phyloP scores from a whole-genome alignment of 1,284 basidiomycete genomes.

The Apiotrichum domesticum region DNA sequence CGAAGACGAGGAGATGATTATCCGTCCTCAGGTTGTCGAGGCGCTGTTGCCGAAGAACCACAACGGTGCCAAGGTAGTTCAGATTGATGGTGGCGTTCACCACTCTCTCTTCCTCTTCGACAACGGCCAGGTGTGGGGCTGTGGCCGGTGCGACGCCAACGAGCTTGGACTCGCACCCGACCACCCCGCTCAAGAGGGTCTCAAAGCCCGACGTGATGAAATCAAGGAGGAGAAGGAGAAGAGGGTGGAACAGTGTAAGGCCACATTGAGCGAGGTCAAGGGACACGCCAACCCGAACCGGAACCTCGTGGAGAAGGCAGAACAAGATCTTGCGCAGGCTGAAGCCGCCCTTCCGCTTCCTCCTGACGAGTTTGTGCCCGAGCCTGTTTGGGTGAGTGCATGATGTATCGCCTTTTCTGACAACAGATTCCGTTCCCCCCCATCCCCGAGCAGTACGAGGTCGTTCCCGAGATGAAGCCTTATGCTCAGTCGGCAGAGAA shows the following conservation, averaged over 20 bases:
- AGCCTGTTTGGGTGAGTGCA: slow-evolving; percentile 44
- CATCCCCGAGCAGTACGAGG: slow-evolving; percentile 47
- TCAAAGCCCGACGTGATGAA: slow-evolving; percentile 41
- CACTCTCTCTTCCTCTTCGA: slow-evolving; percentile 81
- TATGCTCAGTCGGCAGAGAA: slow-evolving; percentile 51
- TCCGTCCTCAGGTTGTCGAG: slow-evolving; percentile 62
- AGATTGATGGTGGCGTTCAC: slow-evolving; percentile 61
- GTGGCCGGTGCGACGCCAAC: slow-evolving; percentile 68
- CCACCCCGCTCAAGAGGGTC: slow-evolving; percentile 53
- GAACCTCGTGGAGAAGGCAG: slow-evolving; percentile 27
- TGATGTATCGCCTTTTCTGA: slow-evolving; percentile 3
- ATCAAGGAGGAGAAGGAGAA: slow-evolving; percentile 37
- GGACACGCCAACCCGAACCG: slow-evolving; percentile 22
- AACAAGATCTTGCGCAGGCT: slow-evolving; percentile 27
- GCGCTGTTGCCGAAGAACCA: slow-evolving; percentile 63
- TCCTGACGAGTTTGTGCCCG: slow-evolving; percentile 57
- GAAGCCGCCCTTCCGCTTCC: slow-evolving; percentile 50
- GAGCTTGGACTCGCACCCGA: slow-evolving; percentile 69
- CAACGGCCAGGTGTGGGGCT: slow-evolving; percentile 75
- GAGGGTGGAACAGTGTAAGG: slow-evolving; percentile 24
- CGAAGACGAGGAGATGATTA: slow-evolving; percentile 54
- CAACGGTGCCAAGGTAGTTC: slow-evolving; percentile 60
- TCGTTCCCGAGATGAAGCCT: slow-evolving; percentile 44
- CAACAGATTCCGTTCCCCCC: slow-evolving; percentile 59
- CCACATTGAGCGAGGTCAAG: slow-evolving; percentile 22